phyloP scores from a whole-genome alignment of 805 yeast genomes.

The Yarrowia osloensis region DNA sequence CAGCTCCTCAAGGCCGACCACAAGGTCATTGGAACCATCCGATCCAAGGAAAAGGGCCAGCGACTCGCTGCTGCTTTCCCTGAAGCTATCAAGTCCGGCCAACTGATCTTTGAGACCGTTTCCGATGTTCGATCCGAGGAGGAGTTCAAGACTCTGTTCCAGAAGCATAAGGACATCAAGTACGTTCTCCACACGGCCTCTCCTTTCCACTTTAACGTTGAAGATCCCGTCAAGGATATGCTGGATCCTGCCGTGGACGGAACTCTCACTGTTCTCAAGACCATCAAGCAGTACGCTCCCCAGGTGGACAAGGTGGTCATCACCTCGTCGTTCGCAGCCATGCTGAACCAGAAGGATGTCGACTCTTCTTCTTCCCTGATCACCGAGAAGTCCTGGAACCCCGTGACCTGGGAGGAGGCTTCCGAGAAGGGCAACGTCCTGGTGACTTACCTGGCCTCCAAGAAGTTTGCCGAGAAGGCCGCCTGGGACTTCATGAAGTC shows the following conservation, averaged over 20 bases:
- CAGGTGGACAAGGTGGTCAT: conserved; percentile 47
- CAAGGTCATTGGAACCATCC: conserved; percentile 52
- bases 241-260: conserved; percentile 53
- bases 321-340: conserved; percentile 56
- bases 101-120: conserved; percentile 39
- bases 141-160: conserved; percentile 53
- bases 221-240: conserved; percentile 47
- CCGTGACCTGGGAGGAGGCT: conserved; percentile 41
- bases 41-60: conserved; percentile 49
- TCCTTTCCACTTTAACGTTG: conserved; percentile 42
- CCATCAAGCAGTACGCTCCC: conserved; percentile 41
- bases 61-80: conserved; percentile 33
- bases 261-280: conserved; percentile 48
- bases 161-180: conserved; percentile 44
- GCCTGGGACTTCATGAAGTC: conserved; percentile 54
- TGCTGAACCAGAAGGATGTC: conserved; percentile 37
- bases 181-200: conserved; percentile 48
- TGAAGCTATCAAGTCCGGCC: conserved; percentile 34
- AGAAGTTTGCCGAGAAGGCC: conserved; percentile 57
- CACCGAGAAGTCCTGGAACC: conserved; percentile 46
- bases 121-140: conserved; percentile 39
- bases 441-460: conserved; percentile 46
- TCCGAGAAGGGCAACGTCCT: background rate
- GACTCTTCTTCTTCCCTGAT: conserved; percentile 34
- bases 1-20: conserved; percentile 46